Percentiles rank a stretch among this genome's conserved stretches.
phyloP scores from a whole-genome alignment of 2,329 filamentous ascomycete genomes.

The Cercospora sp. region DNA sequence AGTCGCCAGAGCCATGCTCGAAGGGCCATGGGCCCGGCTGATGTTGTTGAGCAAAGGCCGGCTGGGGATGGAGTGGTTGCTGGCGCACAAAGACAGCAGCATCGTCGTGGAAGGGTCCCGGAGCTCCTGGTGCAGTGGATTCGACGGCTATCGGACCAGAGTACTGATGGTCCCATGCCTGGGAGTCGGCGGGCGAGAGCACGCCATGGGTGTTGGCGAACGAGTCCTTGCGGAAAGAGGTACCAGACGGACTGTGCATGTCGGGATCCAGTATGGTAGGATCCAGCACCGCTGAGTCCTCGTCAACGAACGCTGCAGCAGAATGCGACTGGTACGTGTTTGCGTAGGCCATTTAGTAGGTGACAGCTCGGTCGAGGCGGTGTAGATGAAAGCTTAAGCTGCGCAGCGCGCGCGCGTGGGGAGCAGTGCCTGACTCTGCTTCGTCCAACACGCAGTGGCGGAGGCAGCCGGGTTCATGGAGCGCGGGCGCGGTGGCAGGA shows the following conservation, averaged over 20 bases:
- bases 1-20: conserved; percentile 66
- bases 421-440: conserved; percentile 22
- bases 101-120: conserved; percentile 30
- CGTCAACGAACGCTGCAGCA: conserved; percentile 32
- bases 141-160: conserved; percentile 27
- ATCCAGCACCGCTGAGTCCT: conserved; percentile 34
- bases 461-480: conserved; percentile 16
- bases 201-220: conserved; percentile 38
- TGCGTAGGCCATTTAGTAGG: conserved; percentile 34
- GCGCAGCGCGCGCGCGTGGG: neutral
- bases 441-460: conserved; percentile 20
- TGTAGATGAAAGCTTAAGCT: conserved; percentile 15
- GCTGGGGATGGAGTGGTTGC: conserved; percentile 42
- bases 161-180: conserved; percentile 38
- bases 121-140: conserved; percentile 25
- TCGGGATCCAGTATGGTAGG: conserved; percentile 36
- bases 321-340: conserved; percentile 30
- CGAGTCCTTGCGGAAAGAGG: conserved; percentile 38
- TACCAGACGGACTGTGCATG: conserved; percentile 35
- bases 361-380: conserved; percentile 12
- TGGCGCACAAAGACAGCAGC: conserved; percentile 29
- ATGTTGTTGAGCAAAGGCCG: conserved; percentile 67
- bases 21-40: conserved; percentile 58
- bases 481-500: conserved; percentile 10
- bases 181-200: conserved; percentile 36